These are phyloP conservation scores for Sarcodon sp. DNA, from an alignment of 768 basidiomycete genomes.

Conservation along the genomic window DNA sequence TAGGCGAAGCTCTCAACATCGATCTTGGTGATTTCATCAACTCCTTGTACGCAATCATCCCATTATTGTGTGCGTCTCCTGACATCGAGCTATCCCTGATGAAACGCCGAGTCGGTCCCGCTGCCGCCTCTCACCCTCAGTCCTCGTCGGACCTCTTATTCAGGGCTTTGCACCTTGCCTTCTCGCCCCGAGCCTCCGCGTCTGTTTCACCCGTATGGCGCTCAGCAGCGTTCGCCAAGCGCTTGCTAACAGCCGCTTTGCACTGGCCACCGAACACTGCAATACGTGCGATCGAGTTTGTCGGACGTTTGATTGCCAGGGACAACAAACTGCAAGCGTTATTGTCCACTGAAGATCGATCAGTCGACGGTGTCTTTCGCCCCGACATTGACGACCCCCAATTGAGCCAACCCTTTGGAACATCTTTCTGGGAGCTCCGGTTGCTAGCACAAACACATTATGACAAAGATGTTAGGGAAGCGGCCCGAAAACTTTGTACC, in stretches of 20 bases:
- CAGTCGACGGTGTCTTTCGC: slow-evolving; percentile 73
- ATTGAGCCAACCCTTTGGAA: slow-evolving; percentile 67
- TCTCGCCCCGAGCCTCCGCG: slow-evolving; percentile 57
- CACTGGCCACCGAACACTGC: slow-evolving; percentile 66
- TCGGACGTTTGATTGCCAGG: slow-evolving; percentile 55
- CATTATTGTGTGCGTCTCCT: slow-evolving; percentile 54
- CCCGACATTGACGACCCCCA: slow-evolving; percentile 85
- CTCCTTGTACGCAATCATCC: slow-evolving; percentile 71
- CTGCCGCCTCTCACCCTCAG: slow-evolving; percentile 7
- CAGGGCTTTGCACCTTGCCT: slow-evolving; percentile 69
- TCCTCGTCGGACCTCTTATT: slow-evolving; percentile 67
- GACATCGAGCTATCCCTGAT: slow-evolving; percentile 45
- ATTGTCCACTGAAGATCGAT: slow-evolving; percentile 78
- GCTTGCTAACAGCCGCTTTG: slow-evolving; percentile 69
- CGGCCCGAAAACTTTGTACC: slow-evolving; percentile 38
- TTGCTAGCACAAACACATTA: slow-evolving; percentile 46
- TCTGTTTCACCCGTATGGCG: slow-evolving; percentile 52
- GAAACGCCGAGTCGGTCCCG: slow-evolving; percentile 9
- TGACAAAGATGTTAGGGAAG: slow-evolving; percentile 56
- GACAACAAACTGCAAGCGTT: slow-evolving; percentile 77
- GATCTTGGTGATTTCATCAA: slow-evolving; percentile 86
- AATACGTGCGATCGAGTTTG: slow-evolving; percentile 61
- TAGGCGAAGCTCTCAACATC: slow-evolving; percentile 95
- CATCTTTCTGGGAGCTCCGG: slow-evolving; percentile 79
- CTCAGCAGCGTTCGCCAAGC: slow-evolving; percentile 86